Evolutionary conservation across 441 rosid genomes (phyloP), one percentile per base, ranked within the genome.

Genomic region (Syzygium malaccense): DNA sequence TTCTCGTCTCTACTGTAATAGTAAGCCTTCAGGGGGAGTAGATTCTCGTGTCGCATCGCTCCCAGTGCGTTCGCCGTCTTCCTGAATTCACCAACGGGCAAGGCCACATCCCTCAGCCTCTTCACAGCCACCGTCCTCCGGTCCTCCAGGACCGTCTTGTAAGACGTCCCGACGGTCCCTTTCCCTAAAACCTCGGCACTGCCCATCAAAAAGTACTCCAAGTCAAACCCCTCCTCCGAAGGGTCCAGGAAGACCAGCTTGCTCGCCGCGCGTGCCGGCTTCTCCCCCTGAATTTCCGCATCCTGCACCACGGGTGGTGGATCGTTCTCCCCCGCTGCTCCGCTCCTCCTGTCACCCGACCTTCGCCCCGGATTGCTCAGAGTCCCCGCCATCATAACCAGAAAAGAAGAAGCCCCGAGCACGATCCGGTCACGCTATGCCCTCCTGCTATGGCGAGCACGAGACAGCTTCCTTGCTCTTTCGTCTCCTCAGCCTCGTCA

Each of bases 131-230:
- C 14, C 30, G 66, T 58, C 8, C 18, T 60, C 17, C 18, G 0
- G 18, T 60, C 18, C 2, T 14, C 33, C 9, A 28, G 32, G 18
- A 28, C 68, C 28, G 17, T 32, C 33, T 60, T 28, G 71, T 30
- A 64, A 0, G 37, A 2, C 37, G 3, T 64, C 5, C 5, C 20
- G 6, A 64, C 2, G 11, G 12, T 15, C 20, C 71, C 71, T 64
- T 15, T 8, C 6, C 20, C 75, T 6, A 64, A 30, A 7, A 0
- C 5, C 41, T 64, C 12, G 0, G 1, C 5, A 15, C 20, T 64
- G 12, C 41, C 75, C 41, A 37, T 64, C 23, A 0, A 14, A 0
- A 64, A 3, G 17, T 17, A 37, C 75, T 30, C 0, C 5, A 17
- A 30, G 30, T 64, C 41, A 20, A 0, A 64, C 0, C 23, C 64